Conservation (phyloP, 2,329 filamentous ascomycete species). For the Aspergillus japonicus region DNA sequence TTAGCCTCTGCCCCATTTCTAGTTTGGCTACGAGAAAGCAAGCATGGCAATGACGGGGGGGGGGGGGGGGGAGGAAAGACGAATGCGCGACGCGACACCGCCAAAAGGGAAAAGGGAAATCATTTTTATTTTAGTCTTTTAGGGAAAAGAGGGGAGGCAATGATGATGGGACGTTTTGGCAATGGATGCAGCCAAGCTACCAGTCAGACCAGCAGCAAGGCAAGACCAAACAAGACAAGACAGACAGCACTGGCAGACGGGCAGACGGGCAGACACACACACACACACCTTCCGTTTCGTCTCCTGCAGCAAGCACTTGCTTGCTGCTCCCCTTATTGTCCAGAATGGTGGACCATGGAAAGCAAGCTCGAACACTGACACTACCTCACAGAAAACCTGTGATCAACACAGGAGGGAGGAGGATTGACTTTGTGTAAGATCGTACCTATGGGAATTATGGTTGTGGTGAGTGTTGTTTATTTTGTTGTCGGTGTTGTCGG, state of each 20-base stretch:
- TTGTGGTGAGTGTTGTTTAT: slow-evolving; percentile 1
- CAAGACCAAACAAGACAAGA: too few species aligned
- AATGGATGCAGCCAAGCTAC: slow-evolving; percentile 8
- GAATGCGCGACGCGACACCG: too few species aligned
- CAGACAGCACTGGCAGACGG: too few species aligned
- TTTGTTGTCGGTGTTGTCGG: slow-evolving; percentile 1
- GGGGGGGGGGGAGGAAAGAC: not conserved
- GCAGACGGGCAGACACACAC: not conserved
- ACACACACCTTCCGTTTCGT: slow-evolving; percentile 47
- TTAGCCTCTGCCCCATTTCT: slow-evolving; percentile 14
- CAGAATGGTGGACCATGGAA: slow-evolving; percentile 50
- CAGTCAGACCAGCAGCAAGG: slow-evolving; percentile 2
- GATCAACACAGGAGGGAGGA: slow-evolving; percentile 19
- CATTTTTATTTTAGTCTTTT: not conserved
- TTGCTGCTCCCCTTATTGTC: slow-evolving; percentile 47
- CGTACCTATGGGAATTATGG: slow-evolving; percentile 8
- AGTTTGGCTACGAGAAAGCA: not conserved
- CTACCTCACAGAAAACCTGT: slow-evolving; percentile 30
- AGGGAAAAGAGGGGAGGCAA: not conserved
- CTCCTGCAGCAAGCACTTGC: slow-evolving; percentile 49
- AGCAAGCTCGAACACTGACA: slow-evolving; percentile 30
- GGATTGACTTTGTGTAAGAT: slow-evolving; percentile 10
- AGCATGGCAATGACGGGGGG: not conserved
- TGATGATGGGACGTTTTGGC: not conserved
- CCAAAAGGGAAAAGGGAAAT: not conserved